Conservation (phyloP, 2,329 filamentous ascomycete species). For the Grosmannia clavigera region DNA sequence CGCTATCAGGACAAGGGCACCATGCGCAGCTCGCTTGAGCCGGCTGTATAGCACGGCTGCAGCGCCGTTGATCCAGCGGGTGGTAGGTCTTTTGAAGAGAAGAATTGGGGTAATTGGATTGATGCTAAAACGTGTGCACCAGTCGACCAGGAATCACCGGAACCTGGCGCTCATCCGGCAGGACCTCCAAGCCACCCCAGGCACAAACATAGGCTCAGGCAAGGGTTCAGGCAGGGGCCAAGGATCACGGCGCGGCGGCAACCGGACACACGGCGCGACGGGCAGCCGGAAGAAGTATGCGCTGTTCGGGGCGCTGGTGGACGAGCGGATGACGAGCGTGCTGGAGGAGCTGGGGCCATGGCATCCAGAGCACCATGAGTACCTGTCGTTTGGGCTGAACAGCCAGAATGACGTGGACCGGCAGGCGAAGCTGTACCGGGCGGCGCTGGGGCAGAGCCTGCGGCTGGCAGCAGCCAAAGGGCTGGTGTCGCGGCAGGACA, state of each 20-base stretch:
- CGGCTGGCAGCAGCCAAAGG: conserved; percentile 26
- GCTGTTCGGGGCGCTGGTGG: conserved; percentile 16
- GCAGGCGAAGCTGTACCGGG: conserved; percentile 33
- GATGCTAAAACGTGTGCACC: not conserved
- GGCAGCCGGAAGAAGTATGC: conserved; percentile 12
- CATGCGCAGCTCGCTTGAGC: not conserved
- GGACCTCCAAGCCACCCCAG: not conserved
- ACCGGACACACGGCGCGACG: not conserved
- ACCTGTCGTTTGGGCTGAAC: conserved; percentile 22
- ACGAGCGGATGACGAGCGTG: conserved; percentile 23
- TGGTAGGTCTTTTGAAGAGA: not conserved
- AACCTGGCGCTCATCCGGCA: not conserved
- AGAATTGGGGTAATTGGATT: not conserved
- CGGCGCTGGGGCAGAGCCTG: conserved; percentile 32
- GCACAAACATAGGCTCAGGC: not conserved
- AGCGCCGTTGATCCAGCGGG: not conserved
- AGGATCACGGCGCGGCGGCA: not conserved
- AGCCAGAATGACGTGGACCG: conserved; percentile 29
- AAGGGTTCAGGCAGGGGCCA: not conserved
- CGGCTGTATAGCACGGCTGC: not conserved
- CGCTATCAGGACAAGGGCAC: not conserved
- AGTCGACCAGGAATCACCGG: not conserved
- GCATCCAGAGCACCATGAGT: conserved; percentile 15
- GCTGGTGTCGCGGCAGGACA: conserved; percentile 26
- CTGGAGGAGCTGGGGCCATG: conserved; percentile 18